These are phyloP conservation scores for Penicillium parvum DNA, from an alignment of 495 filamentous ascomycete species.

Conservation along the genomic window DNA sequence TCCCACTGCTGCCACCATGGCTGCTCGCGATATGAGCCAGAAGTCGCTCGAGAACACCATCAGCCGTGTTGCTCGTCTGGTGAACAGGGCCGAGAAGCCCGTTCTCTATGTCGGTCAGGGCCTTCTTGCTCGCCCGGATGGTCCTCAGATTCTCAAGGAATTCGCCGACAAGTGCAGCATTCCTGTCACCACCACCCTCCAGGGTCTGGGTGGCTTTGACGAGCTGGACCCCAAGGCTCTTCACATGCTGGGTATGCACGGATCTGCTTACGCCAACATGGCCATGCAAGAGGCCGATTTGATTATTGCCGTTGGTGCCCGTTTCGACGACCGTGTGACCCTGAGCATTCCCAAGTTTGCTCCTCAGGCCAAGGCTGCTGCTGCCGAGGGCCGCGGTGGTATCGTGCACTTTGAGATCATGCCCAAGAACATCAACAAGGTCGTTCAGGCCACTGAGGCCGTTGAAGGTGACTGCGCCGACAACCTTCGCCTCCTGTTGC, in stretches of 20 bases:
- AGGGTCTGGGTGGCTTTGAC: constrained; percentile 59
- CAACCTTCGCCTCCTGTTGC: constrained; percentile 70
- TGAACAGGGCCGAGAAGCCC: constrained; percentile 57
- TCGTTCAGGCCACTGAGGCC: constrained; percentile 58
- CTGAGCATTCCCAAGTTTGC: constrained; percentile 51
- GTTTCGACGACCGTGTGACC: constrained; percentile 62
- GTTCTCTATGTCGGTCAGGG: constrained; percentile 61
- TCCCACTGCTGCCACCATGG: constrained; percentile 53
- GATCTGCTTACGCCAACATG: constrained; percentile 61
- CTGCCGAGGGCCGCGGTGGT: constrained; percentile 53
- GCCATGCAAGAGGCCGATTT: constrained; percentile 63
- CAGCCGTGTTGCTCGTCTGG: constrained; percentile 47
- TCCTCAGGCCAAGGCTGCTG: constrained; percentile 52
- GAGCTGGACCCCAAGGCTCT: constrained; percentile 56
- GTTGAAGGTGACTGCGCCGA: constrained; percentile 57
- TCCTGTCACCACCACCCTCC: constrained; percentile 61
- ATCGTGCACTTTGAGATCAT: constrained; percentile 64
- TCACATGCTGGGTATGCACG: constrained; percentile 65
- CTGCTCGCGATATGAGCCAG: constrained; percentile 46
- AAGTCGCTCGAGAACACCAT: constrained; percentile 48
- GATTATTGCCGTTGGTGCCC: constrained; percentile 59
- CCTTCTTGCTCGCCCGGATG: constrained; percentile 47
- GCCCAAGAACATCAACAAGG: constrained; percentile 65
- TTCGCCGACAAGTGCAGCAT: constrained; percentile 55
- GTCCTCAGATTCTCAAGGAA: constrained; percentile 51